Base-by-base conservation (phyloP, 2,329 filamentous ascomycete genomes). In the Aspergillus eucalypticola region DNA sequence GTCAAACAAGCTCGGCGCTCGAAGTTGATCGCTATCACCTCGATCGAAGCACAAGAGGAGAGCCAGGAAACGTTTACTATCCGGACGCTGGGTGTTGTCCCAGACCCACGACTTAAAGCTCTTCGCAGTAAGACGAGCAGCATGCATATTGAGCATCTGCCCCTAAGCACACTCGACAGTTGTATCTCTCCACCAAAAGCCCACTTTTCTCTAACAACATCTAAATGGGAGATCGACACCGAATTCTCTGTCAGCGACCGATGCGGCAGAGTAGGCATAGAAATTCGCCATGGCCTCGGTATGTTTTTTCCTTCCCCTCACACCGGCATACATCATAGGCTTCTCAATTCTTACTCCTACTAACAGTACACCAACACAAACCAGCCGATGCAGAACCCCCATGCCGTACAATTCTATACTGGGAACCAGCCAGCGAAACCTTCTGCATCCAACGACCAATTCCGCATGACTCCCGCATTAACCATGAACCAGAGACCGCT, bases 11-110 rank as follows among this genome's bases (percentile, higher is more conserved):
- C 79, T 0, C 72, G 77, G 4, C 64, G 50, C 5, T 79, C 78
- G 0, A 53, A 69, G 0, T 58, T 84, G 6, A 57, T 69, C 7
- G 68, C 74, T 0, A 79, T 84, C 51, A 77, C 75, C 0, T 82
- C 77, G 2, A 69, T 83, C 42, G 75, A 80, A 32, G 57, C 55
- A 2, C 58, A 71, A 19, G 32, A 60, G 2, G 63, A 72, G 41
- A 23, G 44, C 1, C 15, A 63, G n/a, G 71, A 71, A 0, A 73
- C 72, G 1, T 77, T 66, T 49, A 81, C 74, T 0, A 59, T 82
- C 1, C 73, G 76, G n/a, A 83, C 81, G 0, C 63, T 84, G 38
- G 76, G 76, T 0, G 75, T 79, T 15, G 58, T 55, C 4, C 73
- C 73, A 2, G 73, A 75, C 21, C 58, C 55, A 50, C 67, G 67